Evolutionary conservation across 179 eudicot species (phyloP).

Genomic region (Patellifolia procumbens): DNA sequence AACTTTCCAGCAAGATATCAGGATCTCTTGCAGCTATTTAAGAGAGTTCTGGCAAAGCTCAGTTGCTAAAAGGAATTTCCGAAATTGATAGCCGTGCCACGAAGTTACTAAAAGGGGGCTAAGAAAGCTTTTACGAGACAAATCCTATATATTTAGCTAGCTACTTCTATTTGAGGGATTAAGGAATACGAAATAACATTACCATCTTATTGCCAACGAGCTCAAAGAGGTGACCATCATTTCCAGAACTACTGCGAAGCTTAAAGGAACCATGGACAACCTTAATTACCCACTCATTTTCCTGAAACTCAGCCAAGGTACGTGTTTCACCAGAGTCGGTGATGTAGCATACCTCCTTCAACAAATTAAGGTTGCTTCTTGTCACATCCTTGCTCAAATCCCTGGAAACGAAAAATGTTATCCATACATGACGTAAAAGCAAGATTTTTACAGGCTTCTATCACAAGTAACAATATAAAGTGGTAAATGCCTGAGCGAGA

Average conservation of each 20-base stretch:
- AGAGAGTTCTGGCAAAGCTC: background rate
- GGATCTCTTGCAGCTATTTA: background rate
- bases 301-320: conserved; percentile 56
- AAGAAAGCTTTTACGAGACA: background rate
- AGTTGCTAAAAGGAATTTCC: background rate
- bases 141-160: background rate
- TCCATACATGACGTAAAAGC: background rate
- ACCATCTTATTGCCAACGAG: conserved; percentile 67
- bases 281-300: conserved; percentile 58
- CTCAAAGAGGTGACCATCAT: conserved; percentile 59
- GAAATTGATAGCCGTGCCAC: background rate
- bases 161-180: background rate
- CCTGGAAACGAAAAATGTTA: conserved; percentile 35
- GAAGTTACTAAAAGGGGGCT: background rate
- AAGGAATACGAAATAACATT: conserved; percentile 26
- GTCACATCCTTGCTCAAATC: conserved; percentile 40
- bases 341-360: conserved; percentile 57
- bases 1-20: too few relatives aligned
- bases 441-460: background rate
- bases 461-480: background rate
- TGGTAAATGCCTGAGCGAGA: background rate
- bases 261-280: conserved; percentile 55
- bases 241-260: conserved; percentile 39
- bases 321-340: conserved; percentile 56
- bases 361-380: conserved; percentile 29